Conservation (phyloP, 768 basidiomycete species). For the Dentipellis fragilis region DNA sequence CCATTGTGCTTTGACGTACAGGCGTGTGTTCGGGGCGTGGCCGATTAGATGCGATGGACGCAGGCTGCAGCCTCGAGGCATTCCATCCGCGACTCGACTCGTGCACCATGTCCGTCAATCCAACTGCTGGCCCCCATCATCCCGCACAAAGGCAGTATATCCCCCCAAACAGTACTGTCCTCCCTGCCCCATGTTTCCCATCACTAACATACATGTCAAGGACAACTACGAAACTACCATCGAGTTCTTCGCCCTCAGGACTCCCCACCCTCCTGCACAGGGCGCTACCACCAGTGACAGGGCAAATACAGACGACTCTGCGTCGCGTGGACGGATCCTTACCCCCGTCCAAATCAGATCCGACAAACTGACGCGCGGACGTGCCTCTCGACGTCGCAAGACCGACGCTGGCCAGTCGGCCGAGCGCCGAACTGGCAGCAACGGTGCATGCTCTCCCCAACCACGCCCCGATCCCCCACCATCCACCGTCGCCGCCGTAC, state of each 20-base stretch:
- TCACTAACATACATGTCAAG: conserved; percentile 16
- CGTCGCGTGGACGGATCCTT: conserved; percentile 6
- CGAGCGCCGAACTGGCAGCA: conserved; percentile 8
- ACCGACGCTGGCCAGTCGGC: conserved; percentile 13
- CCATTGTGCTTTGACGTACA: background rate
- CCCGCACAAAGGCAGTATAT: conserved; percentile 3
- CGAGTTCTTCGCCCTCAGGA: conserved; percentile 14
- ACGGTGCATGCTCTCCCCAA: conserved; percentile 6
- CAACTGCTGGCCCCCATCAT: conserved; percentile 1
- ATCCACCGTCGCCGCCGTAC: conserved; percentile 26
- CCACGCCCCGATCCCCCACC: conserved; percentile 7
- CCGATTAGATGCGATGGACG: background rate
- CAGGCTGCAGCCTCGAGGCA: background rate
- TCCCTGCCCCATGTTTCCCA: conserved; percentile 8
- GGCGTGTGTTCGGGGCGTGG: background rate
- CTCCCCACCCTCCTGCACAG: conserved; percentile 8
- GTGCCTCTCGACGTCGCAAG: conserved; percentile 13
- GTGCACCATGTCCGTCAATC: background rate
- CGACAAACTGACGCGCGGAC: conserved; percentile 15
- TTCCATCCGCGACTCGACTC: background rate
- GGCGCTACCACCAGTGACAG: conserved; percentile 5
- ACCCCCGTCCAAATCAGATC: conserved; percentile 7
- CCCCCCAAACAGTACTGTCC: conserved; percentile 2
- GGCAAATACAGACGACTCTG: conserved; percentile 2
- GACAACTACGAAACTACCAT: conserved; percentile 11